Conservation (phyloP, 2,329 filamentous ascomycete species). For the Colletotrichum graminicola region DNA sequence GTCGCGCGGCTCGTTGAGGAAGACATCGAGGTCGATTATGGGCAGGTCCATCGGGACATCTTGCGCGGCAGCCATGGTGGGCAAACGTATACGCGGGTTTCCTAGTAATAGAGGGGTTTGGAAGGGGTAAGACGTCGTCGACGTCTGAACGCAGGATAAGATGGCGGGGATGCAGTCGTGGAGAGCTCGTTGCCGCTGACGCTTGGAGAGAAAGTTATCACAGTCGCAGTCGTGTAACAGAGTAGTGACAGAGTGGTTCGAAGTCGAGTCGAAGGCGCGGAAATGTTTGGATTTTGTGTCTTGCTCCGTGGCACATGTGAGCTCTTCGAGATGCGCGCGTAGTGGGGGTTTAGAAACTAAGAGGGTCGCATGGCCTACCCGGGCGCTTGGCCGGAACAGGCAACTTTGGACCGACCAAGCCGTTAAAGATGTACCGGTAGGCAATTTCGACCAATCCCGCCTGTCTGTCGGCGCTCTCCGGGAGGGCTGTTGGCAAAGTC, state of each 20-base stretch:
- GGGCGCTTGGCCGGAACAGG: constrained; percentile 36
- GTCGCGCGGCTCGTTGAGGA: constrained; percentile 58
- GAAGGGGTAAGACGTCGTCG: background rate
- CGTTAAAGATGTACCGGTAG: constrained; percentile 31
- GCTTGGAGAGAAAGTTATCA: background rate
- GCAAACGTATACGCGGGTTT: background rate
- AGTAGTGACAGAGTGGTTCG: background rate
- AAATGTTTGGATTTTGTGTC: constrained; percentile 14
- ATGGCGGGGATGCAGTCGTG: background rate
- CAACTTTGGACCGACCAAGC: constrained; percentile 27
- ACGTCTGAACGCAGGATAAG: background rate
- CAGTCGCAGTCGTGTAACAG: background rate
- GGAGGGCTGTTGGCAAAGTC: constrained; percentile 11
- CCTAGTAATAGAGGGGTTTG: background rate
- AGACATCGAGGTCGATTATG: constrained; percentile 70
- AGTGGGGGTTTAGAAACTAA: constrained; percentile 14
- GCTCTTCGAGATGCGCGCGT: constrained; percentile 28
- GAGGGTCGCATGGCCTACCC: constrained; percentile 24
- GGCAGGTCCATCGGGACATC: constrained; percentile 67
- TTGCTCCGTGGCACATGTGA: constrained; percentile 26
- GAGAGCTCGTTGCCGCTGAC: background rate
- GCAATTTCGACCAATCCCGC: constrained; percentile 17
- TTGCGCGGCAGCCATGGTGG: constrained; percentile 45
- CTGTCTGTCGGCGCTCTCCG: constrained; percentile 25
- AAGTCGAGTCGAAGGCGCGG: constrained; percentile 3